Conservation (phyloP, 2,329 filamentous ascomycete species). For the Hypoxylon sp. region DNA sequence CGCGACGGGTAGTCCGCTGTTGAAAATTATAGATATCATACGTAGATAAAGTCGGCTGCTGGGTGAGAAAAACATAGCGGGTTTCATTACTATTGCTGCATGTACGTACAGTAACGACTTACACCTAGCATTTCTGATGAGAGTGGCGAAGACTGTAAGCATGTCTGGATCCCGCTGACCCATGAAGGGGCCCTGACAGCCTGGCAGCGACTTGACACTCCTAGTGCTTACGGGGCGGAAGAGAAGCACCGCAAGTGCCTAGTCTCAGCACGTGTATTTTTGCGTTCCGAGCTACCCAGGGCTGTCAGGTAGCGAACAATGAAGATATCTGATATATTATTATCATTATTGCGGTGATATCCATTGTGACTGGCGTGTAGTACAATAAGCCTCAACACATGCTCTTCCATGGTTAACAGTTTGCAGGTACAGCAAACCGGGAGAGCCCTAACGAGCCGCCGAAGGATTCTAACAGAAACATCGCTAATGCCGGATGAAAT, state of each 20-base stretch:
- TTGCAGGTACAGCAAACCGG: not conserved
- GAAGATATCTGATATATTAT: not conserved
- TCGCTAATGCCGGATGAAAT: constrained; percentile 36
- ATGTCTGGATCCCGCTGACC: constrained; percentile 38
- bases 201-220: constrained; percentile 32
- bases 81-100: constrained; percentile 29
- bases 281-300: constrained; percentile 12
- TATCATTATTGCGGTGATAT: constrained; percentile 12
- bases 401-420: constrained; percentile 5
- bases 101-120: constrained; percentile 26
- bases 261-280: constrained; percentile 36
- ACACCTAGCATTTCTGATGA: constrained; percentile 14
- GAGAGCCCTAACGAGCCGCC: constrained; percentile 1
- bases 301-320: no score
- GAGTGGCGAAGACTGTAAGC: constrained; percentile 39
- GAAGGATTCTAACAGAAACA: constrained; percentile 20
- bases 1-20: constrained; percentile 12
- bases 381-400: constrained; percentile 32
- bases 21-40: constrained; percentile 15
- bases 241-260: constrained; percentile 21
- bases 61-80: constrained; percentile 5
- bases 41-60: constrained; percentile 7
- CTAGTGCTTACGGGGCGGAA: constrained; percentile 41
- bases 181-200: constrained; percentile 28
- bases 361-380: constrained; percentile 8